phyloP scores from a whole-genome alignment of 176 grass and related monocot species.

The Raddia distichophylla region DNA sequence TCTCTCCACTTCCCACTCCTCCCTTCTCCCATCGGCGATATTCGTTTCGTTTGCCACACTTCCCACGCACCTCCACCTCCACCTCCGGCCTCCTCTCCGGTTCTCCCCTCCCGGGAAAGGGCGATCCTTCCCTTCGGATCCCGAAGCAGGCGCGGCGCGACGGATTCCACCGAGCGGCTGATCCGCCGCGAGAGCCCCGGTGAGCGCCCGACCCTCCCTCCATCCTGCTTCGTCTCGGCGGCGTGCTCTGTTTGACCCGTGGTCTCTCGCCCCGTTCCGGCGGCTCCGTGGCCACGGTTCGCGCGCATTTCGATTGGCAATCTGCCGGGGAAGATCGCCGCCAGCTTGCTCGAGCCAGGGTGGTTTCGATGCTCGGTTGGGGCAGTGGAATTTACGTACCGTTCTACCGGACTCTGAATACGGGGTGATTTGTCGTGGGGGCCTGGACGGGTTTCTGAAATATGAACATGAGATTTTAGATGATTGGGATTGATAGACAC shows the following conservation, averaged over 20 bases:
- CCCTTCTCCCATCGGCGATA: too few relatives aligned
- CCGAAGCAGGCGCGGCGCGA: constrained; percentile 1
- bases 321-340: neutral
- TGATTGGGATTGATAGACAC: neutral
- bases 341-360: neutral
- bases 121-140: neutral
- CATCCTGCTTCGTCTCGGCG: neutral
- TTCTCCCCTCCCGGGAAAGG: neutral
- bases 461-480: neutral
- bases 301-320: neutral
- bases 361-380: neutral
- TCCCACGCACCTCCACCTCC: neutral
- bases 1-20: too few relatives aligned
- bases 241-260: constrained; percentile 23
- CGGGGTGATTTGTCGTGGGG: neutral
- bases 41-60: constrained; percentile 16
- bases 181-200: constrained; percentile 39
- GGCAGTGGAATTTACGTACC: neutral
- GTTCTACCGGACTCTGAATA: constrained; percentile 3
- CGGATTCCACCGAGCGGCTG: constrained; percentile 15
- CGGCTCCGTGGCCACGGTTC: neutral
- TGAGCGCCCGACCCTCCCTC: constrained; percentile 13
- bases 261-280: neutral
- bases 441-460: neutral
- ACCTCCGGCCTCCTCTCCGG: neutral